Conservation (phyloP, 2,329 filamentous ascomycete species). For the Septoria linicola region DNA sequence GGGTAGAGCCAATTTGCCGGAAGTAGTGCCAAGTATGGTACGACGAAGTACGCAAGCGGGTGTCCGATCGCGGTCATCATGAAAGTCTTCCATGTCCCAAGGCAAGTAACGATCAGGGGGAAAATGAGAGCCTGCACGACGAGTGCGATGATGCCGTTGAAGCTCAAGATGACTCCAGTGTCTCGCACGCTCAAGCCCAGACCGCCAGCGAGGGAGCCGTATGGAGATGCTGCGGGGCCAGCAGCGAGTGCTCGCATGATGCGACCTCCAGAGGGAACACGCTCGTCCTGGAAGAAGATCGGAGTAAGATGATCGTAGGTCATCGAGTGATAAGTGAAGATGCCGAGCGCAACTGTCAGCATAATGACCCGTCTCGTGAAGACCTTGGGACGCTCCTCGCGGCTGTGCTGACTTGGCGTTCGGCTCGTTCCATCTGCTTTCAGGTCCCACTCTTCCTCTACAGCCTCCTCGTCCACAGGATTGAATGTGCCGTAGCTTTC, state of each 20-base stretch:
- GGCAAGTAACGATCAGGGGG: constrained; percentile 60
- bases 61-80: constrained; percentile 64
- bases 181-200: constrained; percentile 65
- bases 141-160: constrained; percentile 70
- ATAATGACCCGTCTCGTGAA: constrained; percentile 67
- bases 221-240: constrained; percentile 21
- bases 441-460: constrained; percentile 54
- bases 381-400: constrained; percentile 43
- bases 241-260: constrained; percentile 35
- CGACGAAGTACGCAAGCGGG: constrained; percentile 65
- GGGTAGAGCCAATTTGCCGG: constrained; percentile 55
- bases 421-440: constrained; percentile 47
- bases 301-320: constrained; percentile 88
- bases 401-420: constrained; percentile 35
- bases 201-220: constrained; percentile 54
- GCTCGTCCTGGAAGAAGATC: constrained; percentile 85
- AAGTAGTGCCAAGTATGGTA: constrained; percentile 65
- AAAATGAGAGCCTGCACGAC: constrained; percentile 72
- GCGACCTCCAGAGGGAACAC: constrained; percentile 43
- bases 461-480: constrained; percentile 52
- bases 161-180: constrained; percentile 66
- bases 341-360: constrained; percentile 76
- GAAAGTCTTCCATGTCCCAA: constrained; percentile 68
- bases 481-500: constrained; percentile 55
- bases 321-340: constrained; percentile 96